Evolutionary conservation across 2,329 filamentous ascomycete genomes (phyloP), one percentile per base, ranked within the genome.

Genomic region (Dissoconium aciculare): DNA sequence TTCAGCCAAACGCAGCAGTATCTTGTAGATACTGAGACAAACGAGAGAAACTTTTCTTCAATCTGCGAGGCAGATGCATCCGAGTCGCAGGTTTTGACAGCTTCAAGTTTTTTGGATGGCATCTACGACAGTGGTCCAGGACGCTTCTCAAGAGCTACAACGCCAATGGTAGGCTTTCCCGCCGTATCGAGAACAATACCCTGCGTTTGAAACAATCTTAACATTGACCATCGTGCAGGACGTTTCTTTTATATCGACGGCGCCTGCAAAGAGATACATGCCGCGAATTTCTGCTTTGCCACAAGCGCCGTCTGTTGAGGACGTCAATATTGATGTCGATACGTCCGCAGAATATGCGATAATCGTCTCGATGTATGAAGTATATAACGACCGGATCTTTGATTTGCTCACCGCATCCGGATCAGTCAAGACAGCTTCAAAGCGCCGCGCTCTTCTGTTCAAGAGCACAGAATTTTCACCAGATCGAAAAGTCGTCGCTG

Each of bases 361-460:
- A 32, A 63, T 98, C 8, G 67, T 98, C 13, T 93, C 84, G 32
- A 98, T 98, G 85, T 95, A 95, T 56, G 89, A 98, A 55, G 87
- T 98, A 1, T 94, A 98, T 62, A 98, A 98, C 50, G 87, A 98
- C 57, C 76, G 85, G 19, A 95, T 98, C 42, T 95, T 91, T 53
- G 89, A 98, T 48, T 71, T 98, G 0, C 64, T 98, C 1, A 79
- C 78, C 0, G 63, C 66, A 0, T 67, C 70, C 3, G 57, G 64
- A 13, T 68, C 68, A 38, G 65, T 65, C 0, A 50, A 54, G 28
- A 55, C 57, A 15, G 59, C 56, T 15, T 55, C 62, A n/a, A 62
- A 63, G 38, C 74, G 89, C n/a, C 72, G 85, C 15, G 75, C 82
- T 0, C 60, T 98, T 2, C 63, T 93, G 0, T 98, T 94, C 68